A percentile compares a stretch with the other conserved stretches of the same genome.
Evolutionary conservation across 164 flowering plant genomes (phyloP).

Genomic region (Annona squamosa): DNA sequence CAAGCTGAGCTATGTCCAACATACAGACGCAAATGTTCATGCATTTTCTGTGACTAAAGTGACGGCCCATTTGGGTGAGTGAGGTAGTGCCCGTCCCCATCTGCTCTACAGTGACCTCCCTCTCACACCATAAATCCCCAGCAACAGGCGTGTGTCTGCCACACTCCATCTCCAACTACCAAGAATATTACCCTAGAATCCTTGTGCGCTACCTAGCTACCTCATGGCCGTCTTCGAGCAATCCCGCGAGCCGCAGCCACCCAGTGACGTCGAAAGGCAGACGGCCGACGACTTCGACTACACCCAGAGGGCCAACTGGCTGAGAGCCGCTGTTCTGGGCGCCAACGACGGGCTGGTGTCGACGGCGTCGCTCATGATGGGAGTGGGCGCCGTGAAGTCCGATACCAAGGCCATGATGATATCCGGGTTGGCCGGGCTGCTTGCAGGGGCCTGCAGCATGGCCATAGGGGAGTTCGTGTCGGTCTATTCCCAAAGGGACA

Average conservation of each 20-base stretch:
- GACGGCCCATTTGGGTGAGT: neutral
- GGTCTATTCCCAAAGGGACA: constrained; percentile 27
- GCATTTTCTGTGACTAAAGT: neutral
- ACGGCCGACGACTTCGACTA: constrained; percentile 11
- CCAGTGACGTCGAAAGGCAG: neutral
- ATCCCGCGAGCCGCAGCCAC: neutral
- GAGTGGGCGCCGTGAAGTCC: constrained; percentile 22
- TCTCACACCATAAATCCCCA: constrained; percentile 2
- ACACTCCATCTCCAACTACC: neutral
- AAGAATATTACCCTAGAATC: neutral
- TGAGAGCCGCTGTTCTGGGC: constrained; percentile 28
- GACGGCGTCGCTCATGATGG: constrained; percentile 27
- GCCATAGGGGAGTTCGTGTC: constrained; percentile 29
- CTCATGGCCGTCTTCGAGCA: constrained; percentile 4
- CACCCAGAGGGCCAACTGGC: constrained; percentile 28
- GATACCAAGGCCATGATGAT: constrained; percentile 23
- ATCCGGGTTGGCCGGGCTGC: constrained; percentile 22
- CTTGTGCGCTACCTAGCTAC: neutral
- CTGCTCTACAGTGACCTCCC: neutral
- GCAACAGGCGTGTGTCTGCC: constrained; percentile 8
- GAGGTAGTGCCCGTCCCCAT: neutral
- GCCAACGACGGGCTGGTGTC: constrained; percentile 32
- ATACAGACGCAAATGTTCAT: neutral
- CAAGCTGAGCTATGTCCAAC: neutral
- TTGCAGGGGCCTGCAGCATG: constrained; percentile 32